A percentile compares a stretch with the other conserved stretches of the same genome.
phyloP scores from a whole-genome alignment of 73 alveolate genomes.

The Paramecium bursaria region DNA sequence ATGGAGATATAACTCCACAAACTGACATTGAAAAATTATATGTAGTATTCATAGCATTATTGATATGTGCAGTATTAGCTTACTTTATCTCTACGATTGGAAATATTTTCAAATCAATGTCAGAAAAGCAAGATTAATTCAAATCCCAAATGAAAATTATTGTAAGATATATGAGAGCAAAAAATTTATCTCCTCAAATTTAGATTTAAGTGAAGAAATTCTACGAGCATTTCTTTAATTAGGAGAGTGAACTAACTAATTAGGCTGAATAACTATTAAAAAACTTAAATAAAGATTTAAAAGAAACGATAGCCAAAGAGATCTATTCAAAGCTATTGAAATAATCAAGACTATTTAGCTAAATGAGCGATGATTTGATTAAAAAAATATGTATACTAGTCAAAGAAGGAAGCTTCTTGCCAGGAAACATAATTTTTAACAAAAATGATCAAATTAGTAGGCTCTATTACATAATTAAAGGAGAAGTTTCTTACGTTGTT shows the following conservation, averaged over 20 bases:
- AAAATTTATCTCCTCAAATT: background rate
- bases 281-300: background rate
- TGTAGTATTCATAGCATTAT: constrained; percentile 53
- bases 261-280: constrained; percentile 8
- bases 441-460: background rate
- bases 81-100: constrained; percentile 50
- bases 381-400: constrained; percentile 9
- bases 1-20: constrained; percentile 60
- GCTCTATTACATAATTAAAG: background rate
- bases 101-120: constrained; percentile 24
- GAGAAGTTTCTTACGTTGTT: constrained; percentile 2
- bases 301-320: constrained; percentile 3
- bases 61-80: constrained; percentile 63
- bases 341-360: background rate
- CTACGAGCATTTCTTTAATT: constrained; percentile 12
- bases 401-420: background rate
- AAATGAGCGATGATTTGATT: background rate
- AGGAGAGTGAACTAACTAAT: background rate
- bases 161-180: background rate
- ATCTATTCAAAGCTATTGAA: background rate
- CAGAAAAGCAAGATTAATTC: constrained; percentile 31
- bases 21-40: constrained; percentile 18
- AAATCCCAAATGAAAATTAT: constrained; percentile 7
- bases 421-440: background rate
- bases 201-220: background rate